Evolutionary conservation across 441 rosid species (phyloP).

Genomic region (Isatis lusitanica): DNA sequence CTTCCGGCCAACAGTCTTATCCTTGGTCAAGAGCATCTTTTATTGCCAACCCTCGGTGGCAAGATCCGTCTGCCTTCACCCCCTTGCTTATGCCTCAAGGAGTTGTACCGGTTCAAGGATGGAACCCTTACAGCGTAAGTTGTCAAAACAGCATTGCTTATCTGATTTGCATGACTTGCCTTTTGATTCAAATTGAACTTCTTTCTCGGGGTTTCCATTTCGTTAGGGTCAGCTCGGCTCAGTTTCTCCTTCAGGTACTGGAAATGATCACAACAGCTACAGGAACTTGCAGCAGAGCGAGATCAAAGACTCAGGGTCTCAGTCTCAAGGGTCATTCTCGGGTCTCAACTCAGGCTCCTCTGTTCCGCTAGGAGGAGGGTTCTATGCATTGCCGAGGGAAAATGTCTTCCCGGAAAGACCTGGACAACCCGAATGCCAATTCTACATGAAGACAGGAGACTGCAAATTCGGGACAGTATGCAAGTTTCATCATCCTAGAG

Average conservation of each 20-base stretch:
- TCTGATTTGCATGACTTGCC: constrained; percentile 5
- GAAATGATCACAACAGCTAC: constrained; percentile 59
- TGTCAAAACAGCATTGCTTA: constrained; percentile 14
- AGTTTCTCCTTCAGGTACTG: constrained; percentile 81
- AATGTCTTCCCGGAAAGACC: constrained; percentile 98
- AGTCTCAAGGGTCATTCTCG: constrained; percentile 60
- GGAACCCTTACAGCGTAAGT: constrained; percentile 92
- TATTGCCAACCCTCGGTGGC: constrained; percentile 96
- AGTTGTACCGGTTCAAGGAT: constrained; percentile 86
- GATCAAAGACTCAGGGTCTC: constrained; percentile 47
- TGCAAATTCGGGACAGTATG: constrained; percentile 98
- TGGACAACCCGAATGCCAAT: constrained; percentile 93
- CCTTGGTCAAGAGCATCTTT: constrained; percentile 89
- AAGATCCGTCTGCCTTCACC: constrained; percentile 85
- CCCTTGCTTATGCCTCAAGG: constrained; percentile 91
- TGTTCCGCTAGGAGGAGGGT: constrained; percentile 57
- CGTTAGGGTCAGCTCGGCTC: constrained; percentile 87
- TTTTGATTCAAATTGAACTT: not conserved
- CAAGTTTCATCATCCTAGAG: constrained; percentile 95
- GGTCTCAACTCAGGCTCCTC: constrained; percentile 54
- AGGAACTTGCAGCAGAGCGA: constrained; percentile 64
- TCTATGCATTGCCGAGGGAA: constrained; percentile 77
- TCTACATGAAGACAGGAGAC: constrained; percentile 98
- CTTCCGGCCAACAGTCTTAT: constrained; percentile 74
- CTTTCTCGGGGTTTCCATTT: constrained; percentile 14